Conservation (phyloP, 2,329 filamentous ascomycete genomes). For the Venturia carpophila region DNA sequence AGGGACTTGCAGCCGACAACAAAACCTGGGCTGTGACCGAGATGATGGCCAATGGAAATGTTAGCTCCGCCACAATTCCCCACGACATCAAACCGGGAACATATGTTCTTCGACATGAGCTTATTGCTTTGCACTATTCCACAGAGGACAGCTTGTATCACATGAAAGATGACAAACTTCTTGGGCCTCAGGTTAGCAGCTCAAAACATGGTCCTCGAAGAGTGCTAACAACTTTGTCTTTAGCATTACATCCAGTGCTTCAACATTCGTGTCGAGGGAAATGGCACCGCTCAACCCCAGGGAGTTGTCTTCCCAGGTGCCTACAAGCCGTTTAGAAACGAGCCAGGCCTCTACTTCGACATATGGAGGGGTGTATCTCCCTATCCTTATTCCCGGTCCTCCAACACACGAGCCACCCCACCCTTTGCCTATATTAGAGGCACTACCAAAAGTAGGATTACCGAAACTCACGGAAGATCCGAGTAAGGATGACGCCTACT, state of each 20-base stretch:
- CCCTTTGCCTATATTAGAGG: constrained; percentile 1
- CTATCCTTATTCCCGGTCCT: constrained; percentile 31
- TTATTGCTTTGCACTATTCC: constrained; percentile 41
- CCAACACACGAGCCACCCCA: not conserved
- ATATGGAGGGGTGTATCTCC: constrained; percentile 27
- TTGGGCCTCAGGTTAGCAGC: constrained; percentile 12
- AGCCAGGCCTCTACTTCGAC: constrained; percentile 38
- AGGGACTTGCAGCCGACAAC: no score
- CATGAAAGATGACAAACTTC: constrained; percentile 13
- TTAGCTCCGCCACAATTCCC: constrained; percentile 40
- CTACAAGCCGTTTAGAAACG: constrained; percentile 31
- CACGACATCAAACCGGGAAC: constrained; percentile 37
- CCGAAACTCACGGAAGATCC: constrained; percentile 13
- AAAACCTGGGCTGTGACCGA: no score
- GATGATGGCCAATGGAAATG: no score
- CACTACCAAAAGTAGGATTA: not conserved
- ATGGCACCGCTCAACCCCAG: constrained; percentile 29
- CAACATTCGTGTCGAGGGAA: constrained; percentile 41
- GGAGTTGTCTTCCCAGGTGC: constrained; percentile 34
- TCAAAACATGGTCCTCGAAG: not conserved
- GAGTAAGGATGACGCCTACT: constrained; percentile 8
- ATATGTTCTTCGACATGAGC: constrained; percentile 49
- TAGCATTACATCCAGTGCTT: constrained; percentile 47
- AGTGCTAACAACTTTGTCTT: constrained; percentile 34
- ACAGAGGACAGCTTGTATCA: constrained; percentile 22